These are phyloP conservation scores for Aspergillus campestris DNA, from an alignment of 495 filamentous ascomycete genomes.

Conservation along the genomic window DNA sequence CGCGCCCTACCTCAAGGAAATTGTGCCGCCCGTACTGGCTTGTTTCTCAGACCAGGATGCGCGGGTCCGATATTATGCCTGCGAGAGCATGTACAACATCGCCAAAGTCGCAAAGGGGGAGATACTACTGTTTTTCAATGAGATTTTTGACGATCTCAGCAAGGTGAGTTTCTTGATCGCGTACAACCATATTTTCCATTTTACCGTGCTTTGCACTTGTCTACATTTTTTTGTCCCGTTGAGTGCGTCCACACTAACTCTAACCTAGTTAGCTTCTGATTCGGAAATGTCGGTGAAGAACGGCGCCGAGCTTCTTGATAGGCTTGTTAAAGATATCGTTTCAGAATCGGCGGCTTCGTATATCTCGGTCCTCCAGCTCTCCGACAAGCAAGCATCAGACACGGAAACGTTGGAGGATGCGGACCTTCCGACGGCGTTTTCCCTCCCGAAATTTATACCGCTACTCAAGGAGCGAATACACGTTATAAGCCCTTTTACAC, in stretches of 20 bases:
- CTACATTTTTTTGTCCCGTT: background rate
- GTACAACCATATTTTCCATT: too few species aligned
- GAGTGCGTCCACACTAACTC: too few species aligned
- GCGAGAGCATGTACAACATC: constrained; percentile 99
- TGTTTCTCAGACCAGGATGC: constrained; percentile 99
- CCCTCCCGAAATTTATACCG: constrained; percentile 83
- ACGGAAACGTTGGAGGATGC: constrained; percentile 39
- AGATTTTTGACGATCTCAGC: constrained; percentile 93
- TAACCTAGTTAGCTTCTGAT: constrained; percentile 76
- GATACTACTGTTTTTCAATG: constrained; percentile 91
- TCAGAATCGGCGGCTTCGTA: constrained; percentile 94
- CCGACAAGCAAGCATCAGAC: constrained; percentile 37
- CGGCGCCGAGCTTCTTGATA: constrained; percentile 91
- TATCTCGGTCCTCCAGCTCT: constrained; percentile 69
- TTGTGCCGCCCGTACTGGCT: constrained; percentile 95
- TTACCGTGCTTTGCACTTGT: background rate
- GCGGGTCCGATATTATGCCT: constrained; percentile 95
- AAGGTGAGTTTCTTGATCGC: constrained; percentile 54
- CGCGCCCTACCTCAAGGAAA: constrained; percentile 80
- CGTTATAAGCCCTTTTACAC: constrained; percentile 87
- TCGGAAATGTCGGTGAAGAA: constrained; percentile 97
- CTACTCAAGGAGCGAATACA: constrained; percentile 86
- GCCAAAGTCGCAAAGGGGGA: constrained; percentile 98
- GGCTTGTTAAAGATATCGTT: constrained; percentile 95
- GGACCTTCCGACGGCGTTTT: constrained; percentile 80